Evolutionary conservation across 192 early-diverging fungal genomes (phyloP).

Genomic region (Backusella morwellensis): DNA sequence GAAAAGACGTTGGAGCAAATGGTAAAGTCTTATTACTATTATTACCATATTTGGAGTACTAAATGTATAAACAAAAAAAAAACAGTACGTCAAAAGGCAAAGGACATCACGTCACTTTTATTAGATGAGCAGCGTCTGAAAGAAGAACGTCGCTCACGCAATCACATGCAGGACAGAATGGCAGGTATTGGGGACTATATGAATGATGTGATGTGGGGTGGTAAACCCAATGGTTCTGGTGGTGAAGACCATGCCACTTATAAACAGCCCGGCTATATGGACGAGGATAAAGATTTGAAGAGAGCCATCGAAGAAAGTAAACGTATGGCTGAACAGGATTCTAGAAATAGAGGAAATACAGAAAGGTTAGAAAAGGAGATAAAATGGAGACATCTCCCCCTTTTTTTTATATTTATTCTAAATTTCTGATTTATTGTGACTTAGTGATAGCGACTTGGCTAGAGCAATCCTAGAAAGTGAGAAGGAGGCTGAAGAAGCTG

Average conservation of each 20-base stretch:
- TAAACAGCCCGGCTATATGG: conserved; percentile 43
- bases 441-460: conserved; percentile 20
- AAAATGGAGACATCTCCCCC: not conserved
- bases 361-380: not conserved
- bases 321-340: conserved; percentile 51
- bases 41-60: not conserved
- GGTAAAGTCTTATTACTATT: conserved; percentile 46
- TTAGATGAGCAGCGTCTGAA: conserved; percentile 75
- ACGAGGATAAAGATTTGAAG: conserved; percentile 81
- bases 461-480: conserved; percentile 29
- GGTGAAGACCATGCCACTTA: conserved; percentile 27
- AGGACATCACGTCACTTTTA: conserved; percentile 82
- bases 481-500: conserved; percentile 30
- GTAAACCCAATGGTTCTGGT: not conserved
- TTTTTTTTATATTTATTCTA: not conserved
- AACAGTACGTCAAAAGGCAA: conserved; percentile 85
- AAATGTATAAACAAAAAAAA: conserved; percentile 26
- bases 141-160: conserved; percentile 69
- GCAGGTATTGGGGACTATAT: conserved; percentile 39
- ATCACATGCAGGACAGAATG: conserved; percentile 66
- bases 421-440: not conserved
- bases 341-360: conserved; percentile 20
- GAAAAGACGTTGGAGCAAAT: conserved; percentile 88
- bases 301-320: conserved; percentile 84
- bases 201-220: conserved; percentile 20